Evolutionary conservation across 1,284 basidiomycete species (phyloP), one percentile per base, ranked within the genome.

Genomic region (Malassezia furfur): DNA sequence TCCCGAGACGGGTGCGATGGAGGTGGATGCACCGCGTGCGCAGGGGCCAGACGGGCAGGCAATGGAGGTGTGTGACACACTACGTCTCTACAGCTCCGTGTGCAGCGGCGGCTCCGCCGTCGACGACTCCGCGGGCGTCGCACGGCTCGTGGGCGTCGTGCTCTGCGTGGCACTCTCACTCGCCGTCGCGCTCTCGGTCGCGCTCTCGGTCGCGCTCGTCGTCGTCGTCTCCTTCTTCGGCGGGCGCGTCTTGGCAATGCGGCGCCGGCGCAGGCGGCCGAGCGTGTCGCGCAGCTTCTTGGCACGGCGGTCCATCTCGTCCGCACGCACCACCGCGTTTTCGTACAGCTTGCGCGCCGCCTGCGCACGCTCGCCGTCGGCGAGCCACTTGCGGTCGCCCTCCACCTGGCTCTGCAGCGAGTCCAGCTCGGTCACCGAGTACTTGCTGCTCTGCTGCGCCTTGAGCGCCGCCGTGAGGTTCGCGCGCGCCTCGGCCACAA

Each of bases 401-500:
- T 66, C 57, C 12, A 74, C 38, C 41, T 64, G 63, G 5, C 55
- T 54, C 15, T 48, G 48, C 28, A 76, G 59, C 17, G 61, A 12
- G 31, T 75, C 71, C 9, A 76, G 60, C 53, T 76, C 75, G 12
- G 68, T 58, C 9, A 60, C 57, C 37, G 67, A 65, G 55, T 74
- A 75, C 60, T 74, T 75, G 58, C 62, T 65, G 30, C 54, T 56
- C 30, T 55, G 46, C 31, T 62, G 62, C n/a, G 52, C 48, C 39
- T 57, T 84, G 59, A 88, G 76, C 74, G 87, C 75, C n/a, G 66
- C 55, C 2, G 79, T 78, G 59, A 75, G 63, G 64, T 80, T 91
- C 59, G 80, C 72, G 7, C 79, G 78, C 14, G 91, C 91, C 57
- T 90, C 85, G 0, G 79, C 77, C 36, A 94, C 79, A 82, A 96